phyloP scores from a whole-genome alignment of 2,329 filamentous ascomycete species.

The Fusarium tupiense region DNA sequence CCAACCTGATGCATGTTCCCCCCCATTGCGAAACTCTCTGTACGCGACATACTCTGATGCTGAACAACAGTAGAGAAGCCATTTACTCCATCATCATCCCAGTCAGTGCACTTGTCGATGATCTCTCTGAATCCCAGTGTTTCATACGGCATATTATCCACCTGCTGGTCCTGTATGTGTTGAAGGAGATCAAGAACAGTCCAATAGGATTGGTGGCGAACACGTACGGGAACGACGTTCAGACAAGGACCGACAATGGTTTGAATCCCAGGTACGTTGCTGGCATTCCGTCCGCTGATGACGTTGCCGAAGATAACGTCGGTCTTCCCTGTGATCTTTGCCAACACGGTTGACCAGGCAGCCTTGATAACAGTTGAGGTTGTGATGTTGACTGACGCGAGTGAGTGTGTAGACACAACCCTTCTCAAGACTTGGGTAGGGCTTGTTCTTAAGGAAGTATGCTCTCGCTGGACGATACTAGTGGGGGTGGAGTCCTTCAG shows the following conservation, averaged over 20 bases:
- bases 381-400: conserved; percentile 32
- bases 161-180: conserved; percentile 54
- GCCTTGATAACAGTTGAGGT: conserved; percentile 55
- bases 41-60: conserved; percentile 40
- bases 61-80: conserved; percentile 40
- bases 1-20: conserved; percentile 32
- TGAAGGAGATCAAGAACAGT: conserved; percentile 51
- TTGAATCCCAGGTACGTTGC: conserved; percentile 13
- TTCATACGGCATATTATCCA: conserved; percentile 41
- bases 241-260: conserved; percentile 26
- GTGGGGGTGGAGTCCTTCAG: conserved; percentile 16
- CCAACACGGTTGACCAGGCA: conserved; percentile 55
- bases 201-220: conserved; percentile 13
- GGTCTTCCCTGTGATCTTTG: conserved; percentile 46
- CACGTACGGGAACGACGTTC: conserved; percentile 27
- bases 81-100: conserved; percentile 24
- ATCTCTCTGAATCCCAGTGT: conserved; percentile 40
- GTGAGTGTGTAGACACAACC: conserved; percentile 12
- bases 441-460: not conserved
- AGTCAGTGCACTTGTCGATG: conserved; percentile 37
- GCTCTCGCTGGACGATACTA: not conserved
- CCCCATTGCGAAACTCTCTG: conserved; percentile 11
- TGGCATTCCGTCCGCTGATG: conserved; percentile 26
- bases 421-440: conserved; percentile 4
- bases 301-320: conserved; percentile 38